phyloP scores from a whole-genome alignment of 495 filamentous ascomycete species.

The Xylaria intraflava region DNA sequence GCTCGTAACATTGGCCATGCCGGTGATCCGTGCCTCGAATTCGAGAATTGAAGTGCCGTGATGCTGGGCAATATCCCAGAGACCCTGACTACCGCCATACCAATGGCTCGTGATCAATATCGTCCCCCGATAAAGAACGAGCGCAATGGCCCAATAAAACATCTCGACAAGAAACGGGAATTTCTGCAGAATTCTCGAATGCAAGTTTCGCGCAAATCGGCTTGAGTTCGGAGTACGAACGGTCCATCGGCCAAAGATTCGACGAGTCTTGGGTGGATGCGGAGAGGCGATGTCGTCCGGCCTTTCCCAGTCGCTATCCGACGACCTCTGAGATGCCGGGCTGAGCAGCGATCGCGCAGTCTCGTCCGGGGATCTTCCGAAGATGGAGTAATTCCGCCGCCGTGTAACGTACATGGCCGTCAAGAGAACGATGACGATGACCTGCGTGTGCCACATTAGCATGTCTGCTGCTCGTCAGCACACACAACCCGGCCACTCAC shows the following conservation, averaged over 20 bases:
- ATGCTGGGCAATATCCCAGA: constrained; percentile 60
- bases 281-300: constrained; percentile 2
- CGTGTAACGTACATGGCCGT: constrained; percentile 47
- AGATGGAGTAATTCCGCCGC: constrained; percentile 39
- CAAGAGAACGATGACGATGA: constrained; percentile 47
- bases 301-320: constrained; percentile 8
- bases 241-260: constrained; percentile 16
- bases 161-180: constrained; percentile 74
- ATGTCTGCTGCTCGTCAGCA: neutral
- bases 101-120: constrained; percentile 52
- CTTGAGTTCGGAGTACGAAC: constrained; percentile 51
- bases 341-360: constrained; percentile 11
- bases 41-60: constrained; percentile 58
- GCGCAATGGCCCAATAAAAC: constrained; percentile 74
- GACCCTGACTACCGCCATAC: constrained; percentile 48
- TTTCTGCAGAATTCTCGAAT: constrained; percentile 55
- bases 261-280: constrained; percentile 15
- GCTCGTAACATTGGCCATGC: constrained; percentile 22
- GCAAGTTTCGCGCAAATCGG: constrained; percentile 45
- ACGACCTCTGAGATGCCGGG: constrained; percentile 8
- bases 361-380: constrained; percentile 15
- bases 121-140: constrained; percentile 57
- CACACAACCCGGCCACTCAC: neutral
- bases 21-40: constrained; percentile 37
- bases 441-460: constrained; percentile 24